Percentiles rank a stretch among this genome's conserved stretches.
Evolutionary conservation across 2,329 filamentous ascomycete species (phyloP).

Genomic region (Pseudogymnoascus sp.): DNA sequence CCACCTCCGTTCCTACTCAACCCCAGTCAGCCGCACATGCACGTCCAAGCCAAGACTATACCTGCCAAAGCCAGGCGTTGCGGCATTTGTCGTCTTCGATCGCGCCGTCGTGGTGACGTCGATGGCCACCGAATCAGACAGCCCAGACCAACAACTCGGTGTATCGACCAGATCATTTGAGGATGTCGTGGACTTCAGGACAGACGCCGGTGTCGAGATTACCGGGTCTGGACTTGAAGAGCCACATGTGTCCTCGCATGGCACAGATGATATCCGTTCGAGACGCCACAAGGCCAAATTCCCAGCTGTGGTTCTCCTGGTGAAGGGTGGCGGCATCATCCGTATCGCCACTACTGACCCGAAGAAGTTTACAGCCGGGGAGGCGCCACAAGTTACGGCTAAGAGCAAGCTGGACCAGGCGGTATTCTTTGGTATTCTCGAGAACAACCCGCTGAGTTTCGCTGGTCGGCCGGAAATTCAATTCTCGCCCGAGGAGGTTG

Average conservation of each 20-base stretch:
- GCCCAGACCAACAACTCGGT: slow-evolving; percentile 68
- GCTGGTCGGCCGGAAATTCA: slow-evolving; percentile 56
- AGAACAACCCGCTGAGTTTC: slow-evolving; percentile 83
- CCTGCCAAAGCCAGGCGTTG: slow-evolving; percentile 68
- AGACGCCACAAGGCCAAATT: slow-evolving; percentile 51
- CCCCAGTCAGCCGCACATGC: slow-evolving; percentile 34
- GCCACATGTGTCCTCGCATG: slow-evolving; percentile 31
- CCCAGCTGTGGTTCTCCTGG: slow-evolving; percentile 52
- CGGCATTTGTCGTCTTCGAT: slow-evolving; percentile 75
- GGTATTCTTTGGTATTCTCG: slow-evolving; percentile 78
- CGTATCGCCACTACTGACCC: slow-evolving; percentile 51
- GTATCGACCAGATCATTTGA: slow-evolving; percentile 66
- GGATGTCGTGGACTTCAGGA: slow-evolving; percentile 74
- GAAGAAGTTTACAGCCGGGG: slow-evolving; percentile 50
- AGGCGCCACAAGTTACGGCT: slow-evolving; percentile 59
- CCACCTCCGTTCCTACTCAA: slow-evolving; percentile 56
- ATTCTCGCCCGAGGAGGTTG: slow-evolving; percentile 63
- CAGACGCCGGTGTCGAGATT: slow-evolving; percentile 54
- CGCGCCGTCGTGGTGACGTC: slow-evolving; percentile 71
- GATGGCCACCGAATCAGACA: slow-evolving; percentile 56
- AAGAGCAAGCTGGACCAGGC: slow-evolving; percentile 91
- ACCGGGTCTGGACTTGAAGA: slow-evolving; percentile 58
- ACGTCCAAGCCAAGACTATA: slow-evolving; percentile 57
- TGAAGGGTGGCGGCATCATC: slow-evolving; percentile 54
- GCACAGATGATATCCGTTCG: slow-evolving; percentile 40